phyloP scores from a whole-genome alignment of 192 early-diverging fungal genomes.

The Coemansia sp. region DNA sequence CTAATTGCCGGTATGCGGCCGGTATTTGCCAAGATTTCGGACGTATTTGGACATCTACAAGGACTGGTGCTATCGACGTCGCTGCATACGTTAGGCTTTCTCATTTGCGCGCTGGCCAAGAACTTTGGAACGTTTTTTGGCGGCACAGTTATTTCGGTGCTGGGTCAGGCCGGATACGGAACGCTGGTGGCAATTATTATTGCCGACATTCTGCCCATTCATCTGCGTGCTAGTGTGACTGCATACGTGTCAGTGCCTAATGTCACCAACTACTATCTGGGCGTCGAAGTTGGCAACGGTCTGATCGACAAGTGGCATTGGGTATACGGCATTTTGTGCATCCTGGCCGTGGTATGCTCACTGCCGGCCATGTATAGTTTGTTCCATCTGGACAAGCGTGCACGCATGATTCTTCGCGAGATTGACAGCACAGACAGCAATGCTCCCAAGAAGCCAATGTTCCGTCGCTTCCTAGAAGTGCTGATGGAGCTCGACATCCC shows the following conservation, averaged over 20 bases:
- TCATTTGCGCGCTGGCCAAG: slow-evolving; percentile 34
- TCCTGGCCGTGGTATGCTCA: slow-evolving; percentile 39
- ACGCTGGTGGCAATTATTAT: slow-evolving; percentile 47
- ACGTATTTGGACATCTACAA: slow-evolving; percentile 38
- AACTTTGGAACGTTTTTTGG: slow-evolving; percentile 41
- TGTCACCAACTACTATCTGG: slow-evolving; percentile 51
- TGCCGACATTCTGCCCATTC: slow-evolving; percentile 44
- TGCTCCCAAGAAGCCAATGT: background rate
- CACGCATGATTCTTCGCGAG: slow-evolving; percentile 19
- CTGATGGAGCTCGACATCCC: slow-evolving; percentile 42
- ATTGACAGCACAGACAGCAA: background rate
- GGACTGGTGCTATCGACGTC: slow-evolving; percentile 23
- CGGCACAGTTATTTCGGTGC: slow-evolving; percentile 44
- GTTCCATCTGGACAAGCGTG: slow-evolving; percentile 28
- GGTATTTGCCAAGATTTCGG: slow-evolving; percentile 41
- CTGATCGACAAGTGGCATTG: slow-evolving; percentile 40
- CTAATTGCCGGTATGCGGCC: slow-evolving; percentile 35
- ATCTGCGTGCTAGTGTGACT: slow-evolving; percentile 32
- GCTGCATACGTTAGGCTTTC: slow-evolving; percentile 35
- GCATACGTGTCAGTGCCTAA: slow-evolving; percentile 44
- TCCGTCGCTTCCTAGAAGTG: slow-evolving; percentile 11
- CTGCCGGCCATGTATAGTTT: slow-evolving; percentile 26
- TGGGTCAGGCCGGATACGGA: slow-evolving; percentile 41
- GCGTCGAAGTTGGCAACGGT: slow-evolving; percentile 39
- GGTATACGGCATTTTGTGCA: slow-evolving; percentile 46